phyloP scores from a whole-genome alignment of 768 basidiomycete species.

The Russula abietina region DNA sequence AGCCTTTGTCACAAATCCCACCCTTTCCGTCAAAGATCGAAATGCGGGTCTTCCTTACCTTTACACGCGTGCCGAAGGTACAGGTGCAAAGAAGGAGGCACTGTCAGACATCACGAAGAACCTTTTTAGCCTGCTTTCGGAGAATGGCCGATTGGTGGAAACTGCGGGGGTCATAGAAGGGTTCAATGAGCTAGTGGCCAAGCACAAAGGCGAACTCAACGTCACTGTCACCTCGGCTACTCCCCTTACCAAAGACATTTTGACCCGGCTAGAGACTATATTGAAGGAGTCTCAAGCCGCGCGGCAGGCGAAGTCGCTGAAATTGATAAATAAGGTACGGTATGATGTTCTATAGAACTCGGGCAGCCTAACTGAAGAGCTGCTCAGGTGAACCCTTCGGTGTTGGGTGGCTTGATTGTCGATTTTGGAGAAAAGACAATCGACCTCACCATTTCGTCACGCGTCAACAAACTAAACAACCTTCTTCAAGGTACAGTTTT shows the following conservation, averaged over 20 bases:
- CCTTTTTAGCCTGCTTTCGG: constrained; percentile 80
- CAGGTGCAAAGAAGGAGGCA: constrained; percentile 62
- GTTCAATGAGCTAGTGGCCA: constrained; percentile 82
- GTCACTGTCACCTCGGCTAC: constrained; percentile 86
- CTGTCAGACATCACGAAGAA: constrained; percentile 87
- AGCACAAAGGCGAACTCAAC: constrained; percentile 89
- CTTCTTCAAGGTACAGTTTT: constrained; percentile 69
- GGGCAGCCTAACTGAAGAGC: constrained; percentile 3
- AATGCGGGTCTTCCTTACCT: constrained; percentile 58
- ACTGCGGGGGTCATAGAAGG: constrained; percentile 82
- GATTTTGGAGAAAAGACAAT: constrained; percentile 99
- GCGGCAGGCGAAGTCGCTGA: constrained; percentile 80
- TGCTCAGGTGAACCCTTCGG: constrained; percentile 77
- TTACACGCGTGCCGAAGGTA: constrained; percentile 58
- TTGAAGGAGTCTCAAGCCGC: constrained; percentile 85
- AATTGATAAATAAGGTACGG: constrained; percentile 84
- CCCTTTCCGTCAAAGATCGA: constrained; percentile 78
- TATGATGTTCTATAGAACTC: background rate
- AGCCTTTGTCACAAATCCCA: constrained; percentile 83
- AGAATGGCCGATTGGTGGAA: constrained; percentile 88
- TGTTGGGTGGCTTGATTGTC: constrained; percentile 88
- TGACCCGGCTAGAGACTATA: constrained; percentile 72
- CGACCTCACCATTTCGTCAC: constrained; percentile 89
- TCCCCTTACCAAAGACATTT: constrained; percentile 70
- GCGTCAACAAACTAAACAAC: constrained; percentile 91